phyloP scores from a whole-genome alignment of 768 basidiomycete species.

The Termitomyces eurrhizus region DNA sequence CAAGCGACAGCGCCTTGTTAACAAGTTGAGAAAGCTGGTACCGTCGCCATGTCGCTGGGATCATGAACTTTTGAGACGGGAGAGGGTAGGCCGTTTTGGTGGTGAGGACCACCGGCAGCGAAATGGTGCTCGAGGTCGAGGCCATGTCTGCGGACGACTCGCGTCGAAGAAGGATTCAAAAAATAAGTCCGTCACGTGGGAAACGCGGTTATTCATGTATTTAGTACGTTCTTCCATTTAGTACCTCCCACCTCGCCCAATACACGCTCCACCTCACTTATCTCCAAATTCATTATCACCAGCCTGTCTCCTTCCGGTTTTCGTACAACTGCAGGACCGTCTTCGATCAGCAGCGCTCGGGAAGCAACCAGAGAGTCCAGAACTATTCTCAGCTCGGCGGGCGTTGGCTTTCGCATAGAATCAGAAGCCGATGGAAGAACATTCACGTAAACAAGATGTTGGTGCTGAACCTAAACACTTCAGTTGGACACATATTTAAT shows the following conservation, averaged over 20 bases:
- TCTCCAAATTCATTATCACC: conserved; percentile 80
- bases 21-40: conserved; percentile 96
- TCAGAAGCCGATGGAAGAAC: conserved; percentile 59
- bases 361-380: conserved; percentile 75
- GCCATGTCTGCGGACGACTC: conserved; percentile 1
- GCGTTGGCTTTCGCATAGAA: conserved; percentile 52
- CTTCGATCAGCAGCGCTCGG: conserved; percentile 72
- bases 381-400: conserved; percentile 62
- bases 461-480: conserved; percentile 51
- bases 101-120: conserved; percentile 66
- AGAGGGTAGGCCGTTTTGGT: conserved; percentile 72
- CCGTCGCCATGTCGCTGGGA: conserved; percentile 87
- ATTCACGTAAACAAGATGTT: conserved; percentile 69
- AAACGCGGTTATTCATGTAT: conserved; percentile 10
- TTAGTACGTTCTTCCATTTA: conserved; percentile 57
- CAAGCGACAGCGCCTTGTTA: conserved; percentile 83
- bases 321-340: conserved; percentile 46
- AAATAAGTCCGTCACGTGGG: background rate
- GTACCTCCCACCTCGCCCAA: conserved; percentile 76
- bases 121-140: conserved; percentile 17
- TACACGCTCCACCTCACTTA: conserved; percentile 79
- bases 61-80: conserved; percentile 87
- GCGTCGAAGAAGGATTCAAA: background rate
- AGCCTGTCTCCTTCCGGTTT: conserved; percentile 65
- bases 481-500: background rate